Base-by-base conservation (phyloP, 2,329 filamentous ascomycete genomes). In the Cercospora zeina region DNA sequence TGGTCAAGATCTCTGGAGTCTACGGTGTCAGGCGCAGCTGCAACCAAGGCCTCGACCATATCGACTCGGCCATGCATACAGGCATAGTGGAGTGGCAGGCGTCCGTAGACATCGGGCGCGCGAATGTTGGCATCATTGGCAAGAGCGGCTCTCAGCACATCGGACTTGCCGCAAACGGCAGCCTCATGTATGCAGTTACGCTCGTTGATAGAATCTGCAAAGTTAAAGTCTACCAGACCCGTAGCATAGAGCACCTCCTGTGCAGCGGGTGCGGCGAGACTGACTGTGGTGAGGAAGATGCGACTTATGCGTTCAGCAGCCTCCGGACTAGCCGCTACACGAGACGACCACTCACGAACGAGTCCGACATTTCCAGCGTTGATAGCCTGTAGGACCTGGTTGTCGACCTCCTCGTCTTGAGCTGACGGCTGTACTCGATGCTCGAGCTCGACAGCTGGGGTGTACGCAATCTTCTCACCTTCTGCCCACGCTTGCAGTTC, bases 401-500 rank as follows among this genome's bases (percentile, higher is more conserved):
- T 89, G 73, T 97, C 95, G 50, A 91, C 86, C 78, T 97, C 93
- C 66, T 97, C 93, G 68, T 96, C 92, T 13, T 91, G 90, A 31
- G 87, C 88, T 53, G 78, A 74, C 13, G 76, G 69, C 49, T 78
- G 77, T 14, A 71, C 69, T 45, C 66, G 64, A 59, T 70, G 68
- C 56, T 74, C 72, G n/a, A 73, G 67, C 49, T 75, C 72, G 16
- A 71, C 68, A 1, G 71, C 70, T 0, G 74, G 70, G 8, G 77
- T 76, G 53, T 76, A 96, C 70, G 88, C 89, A 72, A 97, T 88
- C 75, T 96, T 90, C 70, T 97, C 95, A 21, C 95, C 95, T 77
- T 99, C 95, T 19, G 93, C 92, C 93, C 93, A 97, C 36, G 93
- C 95, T 58, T 93, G 93, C 51, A 97, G 86, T 73, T 97, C 95